Evolutionary conservation across 352 stramenopile species (phyloP).

Genomic region (Globisporangium canariense): DNA sequence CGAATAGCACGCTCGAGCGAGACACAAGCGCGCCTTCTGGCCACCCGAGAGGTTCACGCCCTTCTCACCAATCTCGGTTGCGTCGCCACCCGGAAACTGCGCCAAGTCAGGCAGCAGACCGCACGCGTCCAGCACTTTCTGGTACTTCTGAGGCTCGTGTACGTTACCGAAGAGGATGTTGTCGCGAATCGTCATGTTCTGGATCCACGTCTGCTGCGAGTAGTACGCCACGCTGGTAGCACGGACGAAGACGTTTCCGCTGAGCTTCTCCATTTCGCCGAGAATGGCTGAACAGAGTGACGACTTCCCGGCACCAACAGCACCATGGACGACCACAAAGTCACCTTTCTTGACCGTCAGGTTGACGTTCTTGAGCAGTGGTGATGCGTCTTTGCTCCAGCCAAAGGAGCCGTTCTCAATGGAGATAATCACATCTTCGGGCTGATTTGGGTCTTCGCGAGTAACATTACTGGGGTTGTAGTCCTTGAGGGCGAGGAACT

Average conservation of each 20-base stretch:
- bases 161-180: conserved; percentile 93
- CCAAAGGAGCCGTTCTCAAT: conserved; percentile 27
- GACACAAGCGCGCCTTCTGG: not conserved
- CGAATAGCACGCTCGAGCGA: conserved; percentile 70
- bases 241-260: conserved; percentile 36
- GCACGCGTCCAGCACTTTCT: conserved; percentile 38
- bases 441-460: not conserved
- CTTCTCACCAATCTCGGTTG: too few species aligned
- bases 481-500: conserved; percentile 25
- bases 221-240: conserved; percentile 48
- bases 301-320: not conserved
- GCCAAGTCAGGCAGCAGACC: too few species aligned
- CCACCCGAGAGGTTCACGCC: too few species aligned
- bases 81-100: too few species aligned
- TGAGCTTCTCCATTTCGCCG: conserved; percentile 2
- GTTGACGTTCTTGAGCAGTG: conserved; percentile 18
- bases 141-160: conserved; percentile 47
- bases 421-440: conserved; percentile 3
- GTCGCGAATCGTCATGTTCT: conserved; percentile 76
- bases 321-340: conserved; percentile 41
- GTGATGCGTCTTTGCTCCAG: not conserved
- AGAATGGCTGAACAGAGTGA: not conserved
- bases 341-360: conserved; percentile 21
- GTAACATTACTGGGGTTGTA: conserved; percentile 14
- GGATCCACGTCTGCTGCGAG: conserved; percentile 44